Evolutionary conservation across 148 eudicot genomes (phyloP), one percentile per base, ranked within the genome.

Genomic region (Diospyros lotus): DNA sequence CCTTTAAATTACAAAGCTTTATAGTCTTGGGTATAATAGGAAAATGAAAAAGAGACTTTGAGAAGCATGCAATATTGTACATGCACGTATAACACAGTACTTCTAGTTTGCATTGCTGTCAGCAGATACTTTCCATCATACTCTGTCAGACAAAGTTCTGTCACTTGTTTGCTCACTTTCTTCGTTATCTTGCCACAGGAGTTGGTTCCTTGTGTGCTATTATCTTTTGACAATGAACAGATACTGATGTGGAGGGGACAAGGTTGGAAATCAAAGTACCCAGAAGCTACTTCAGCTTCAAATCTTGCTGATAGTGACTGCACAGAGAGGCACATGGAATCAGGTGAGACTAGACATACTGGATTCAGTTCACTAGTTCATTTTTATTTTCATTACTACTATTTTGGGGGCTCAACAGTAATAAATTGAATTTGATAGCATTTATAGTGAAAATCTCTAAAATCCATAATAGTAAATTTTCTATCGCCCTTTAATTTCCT

Each of bases 231-330:
- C 59, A 88, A 94, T 46, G 96, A 94, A 77, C 96, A 92, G 77
- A 92, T 94, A 81, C 73, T 94, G 82, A 92, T 92, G 93, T 94
- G 97, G 97, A 90, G 98, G 69, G 97, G 98, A 70, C 84, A 76
- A n/a, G 86, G 78, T 71, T 94, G 98, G 97, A 92, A 90, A 80
- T 85, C 97, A 38, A 89, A 86, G 92, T 94, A 86, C 72, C 85
- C 77, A 44, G 82, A 75, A 52, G 59, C 65, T 64, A 79, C 87
- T 50, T 62, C 81, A 56, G 4, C 77, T 69, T 75, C 72, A 50
- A 48, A 59, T 66, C 51, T 76, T 58, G 62, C 76, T 7, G 58
- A 58, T 66, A 45, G 54, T 60, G 66, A 65, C 8, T 18, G 28
- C 66, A 65, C 64, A 60, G 72, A 84, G 93, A 92, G 89, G 76